Base-by-base conservation (phyloP, 169 alveolate genomes). In the Cyclospora cayetanensis region DNA sequence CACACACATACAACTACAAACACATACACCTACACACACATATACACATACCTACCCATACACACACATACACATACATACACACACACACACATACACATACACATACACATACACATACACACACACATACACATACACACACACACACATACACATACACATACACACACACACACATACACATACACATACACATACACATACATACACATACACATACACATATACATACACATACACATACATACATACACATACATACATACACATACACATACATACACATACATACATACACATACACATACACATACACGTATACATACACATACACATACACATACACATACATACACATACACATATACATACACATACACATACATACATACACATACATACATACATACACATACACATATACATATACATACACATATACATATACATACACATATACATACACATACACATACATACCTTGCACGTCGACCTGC, bases 401-500 rank as follows among this genome's bases (percentile, higher is more conserved):
- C n/a, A n/a, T n/a, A n/a, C n/a, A n/a, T n/a, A n/a, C n/a, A n/a
- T n/a, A n/a, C n/a, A n/a, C n/a, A n/a, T n/a, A n/a, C n/a, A n/a
- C n/a, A n/a, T n/a, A n/a, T n/a, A n/a, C n/a, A n/a, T n/a, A n/a
- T n/a, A n/a, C n/a, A n/a, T n/a, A n/a, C n/a, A n/a, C n/a, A n/a
- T n/a, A n/a, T n/a, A n/a, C n/a, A n/a, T n/a, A n/a, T n/a, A n/a
- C n/a, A n/a, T n/a, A n/a, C n/a, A n/a, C n/a, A n/a, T n/a, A n/a
- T n/a, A n/a, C n/a, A n/a, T n/a, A n/a, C n/a, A n/a, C n/a, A n/a
- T n/a, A n/a, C n/a, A n/a, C n/a, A n/a, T n/a, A n/a, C 35, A 35
- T 46, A 41, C 84, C 91, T 20, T 84, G 72, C 1, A 84, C 72
- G 43, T 31, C 82, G 29, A 84, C 83, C 31, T 39, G 12, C 29